Conservation (phyloP, 768 basidiomycete species). For the Trametes cingulata region DNA sequence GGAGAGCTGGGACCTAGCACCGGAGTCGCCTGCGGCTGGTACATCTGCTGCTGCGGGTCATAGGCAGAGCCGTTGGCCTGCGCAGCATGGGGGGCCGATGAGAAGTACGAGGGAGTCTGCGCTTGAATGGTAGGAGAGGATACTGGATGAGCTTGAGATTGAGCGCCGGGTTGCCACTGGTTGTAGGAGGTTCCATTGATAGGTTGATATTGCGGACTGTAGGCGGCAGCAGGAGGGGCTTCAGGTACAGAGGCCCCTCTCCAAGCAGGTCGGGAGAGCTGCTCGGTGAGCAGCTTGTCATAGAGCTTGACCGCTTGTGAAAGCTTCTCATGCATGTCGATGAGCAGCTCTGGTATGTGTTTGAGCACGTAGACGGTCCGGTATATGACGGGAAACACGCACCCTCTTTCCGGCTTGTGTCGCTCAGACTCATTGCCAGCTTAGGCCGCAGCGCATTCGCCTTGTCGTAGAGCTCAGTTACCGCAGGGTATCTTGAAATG, state of each 20-base stretch:
- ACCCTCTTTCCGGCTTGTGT: slow-evolving; percentile 86
- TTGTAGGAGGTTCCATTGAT: slow-evolving; percentile 8
- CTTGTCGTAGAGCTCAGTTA: slow-evolving; percentile 82
- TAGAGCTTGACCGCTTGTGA: slow-evolving; percentile 92
- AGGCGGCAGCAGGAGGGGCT: slow-evolving; percentile 31
- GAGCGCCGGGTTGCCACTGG: slow-evolving; percentile 23
- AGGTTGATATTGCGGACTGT: slow-evolving; percentile 26
- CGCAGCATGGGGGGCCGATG: slow-evolving; percentile 9
- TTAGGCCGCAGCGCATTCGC: slow-evolving; percentile 79
- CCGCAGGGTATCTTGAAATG: slow-evolving; percentile 78
- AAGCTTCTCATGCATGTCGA: slow-evolving; percentile 94
- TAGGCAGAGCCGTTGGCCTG: slow-evolving; percentile 20
- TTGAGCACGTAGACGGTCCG: neutral
- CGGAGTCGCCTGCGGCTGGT: slow-evolving; percentile 14
- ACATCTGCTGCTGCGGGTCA: slow-evolving; percentile 19
- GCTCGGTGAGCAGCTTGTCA: slow-evolving; percentile 83
- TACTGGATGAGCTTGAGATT: slow-evolving; percentile 13
- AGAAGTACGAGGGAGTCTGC: slow-evolving; percentile 19
- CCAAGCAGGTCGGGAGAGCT: slow-evolving; percentile 75
- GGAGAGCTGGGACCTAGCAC: slow-evolving; percentile 16
- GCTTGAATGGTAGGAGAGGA: slow-evolving; percentile 10
- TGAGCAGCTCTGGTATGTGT: slow-evolving; percentile 64
- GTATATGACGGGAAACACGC: slow-evolving; percentile 25
- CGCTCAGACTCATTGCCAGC: slow-evolving; percentile 80
- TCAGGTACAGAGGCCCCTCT: slow-evolving; percentile 30